Percentiles rank a stretch among this genome's conserved stretches.
phyloP scores from a whole-genome alignment of 78 protist genomes.

The Dictyostelium brefeldianum region DNA sequence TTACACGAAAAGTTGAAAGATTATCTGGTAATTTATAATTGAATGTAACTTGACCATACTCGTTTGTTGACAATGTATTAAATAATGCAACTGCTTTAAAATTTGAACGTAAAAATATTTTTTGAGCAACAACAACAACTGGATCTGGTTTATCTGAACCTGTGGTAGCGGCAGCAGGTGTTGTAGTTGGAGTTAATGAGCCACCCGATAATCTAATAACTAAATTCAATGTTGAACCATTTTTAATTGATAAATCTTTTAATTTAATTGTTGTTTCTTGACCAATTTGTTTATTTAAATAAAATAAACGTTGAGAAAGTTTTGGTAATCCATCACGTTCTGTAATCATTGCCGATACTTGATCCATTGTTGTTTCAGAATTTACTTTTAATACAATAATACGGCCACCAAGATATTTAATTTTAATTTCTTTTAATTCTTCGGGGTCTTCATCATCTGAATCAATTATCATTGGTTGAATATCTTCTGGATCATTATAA shows the following conservation, averaged over 20 bases:
- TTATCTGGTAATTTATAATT: conserved; percentile 41
- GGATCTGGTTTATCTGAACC: conserved; percentile 4
- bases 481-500: background rate
- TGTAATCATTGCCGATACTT: background rate
- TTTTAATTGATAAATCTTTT: background rate
- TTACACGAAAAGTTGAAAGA: conserved; percentile 27
- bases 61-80: background rate
- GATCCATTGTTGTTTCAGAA: background rate
- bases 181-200: background rate
- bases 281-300: conserved; percentile 40
- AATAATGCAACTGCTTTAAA: conserved; percentile 32
- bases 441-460: background rate
- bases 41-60: conserved; percentile 15
- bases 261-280: background rate
- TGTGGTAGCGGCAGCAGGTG: background rate
- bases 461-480: background rate
- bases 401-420: conserved; percentile 45
- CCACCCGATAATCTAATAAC: conserved; percentile 42
- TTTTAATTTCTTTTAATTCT: background rate
- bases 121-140: background rate
- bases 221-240: conserved; percentile 21
- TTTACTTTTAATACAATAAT: background rate
- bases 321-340: conserved; percentile 60
- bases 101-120: conserved; percentile 32
- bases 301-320: conserved; percentile 25